Evolutionary conservation across 805 yeast species (phyloP).

Genomic region (Danielia oregonensis): DNA sequence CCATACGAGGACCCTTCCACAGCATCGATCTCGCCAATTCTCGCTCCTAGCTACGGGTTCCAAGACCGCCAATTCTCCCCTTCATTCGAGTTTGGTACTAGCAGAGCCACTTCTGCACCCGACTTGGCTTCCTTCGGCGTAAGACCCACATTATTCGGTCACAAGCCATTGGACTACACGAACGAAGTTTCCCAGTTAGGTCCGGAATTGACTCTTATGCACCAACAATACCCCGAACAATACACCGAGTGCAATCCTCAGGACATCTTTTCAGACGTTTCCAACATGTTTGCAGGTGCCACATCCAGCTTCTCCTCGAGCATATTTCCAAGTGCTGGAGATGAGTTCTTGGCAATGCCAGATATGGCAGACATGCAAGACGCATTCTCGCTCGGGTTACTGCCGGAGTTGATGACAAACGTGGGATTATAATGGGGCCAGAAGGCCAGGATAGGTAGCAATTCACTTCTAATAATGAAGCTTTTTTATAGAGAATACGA

Average conservation of each 20-base stretch:
- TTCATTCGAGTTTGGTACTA: slow-evolving; percentile 10
- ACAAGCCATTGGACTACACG: slow-evolving; percentile 3
- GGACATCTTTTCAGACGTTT: no score
- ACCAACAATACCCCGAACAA: no score
- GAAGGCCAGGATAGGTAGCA: no score
- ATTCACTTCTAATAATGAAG: no score
- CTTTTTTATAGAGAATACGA: no score
- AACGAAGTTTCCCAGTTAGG: neutral
- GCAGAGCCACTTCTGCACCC: slow-evolving; percentile 18
- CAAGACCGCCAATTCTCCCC: slow-evolving; percentile 6
- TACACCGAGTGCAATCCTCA: no score
- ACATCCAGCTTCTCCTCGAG: neutral
- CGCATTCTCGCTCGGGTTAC: neutral
- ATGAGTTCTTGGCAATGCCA: neutral
- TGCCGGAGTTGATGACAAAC: slow-evolving; percentile 1
- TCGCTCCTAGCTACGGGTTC: no score
- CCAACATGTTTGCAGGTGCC: neutral
- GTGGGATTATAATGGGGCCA: neutral
- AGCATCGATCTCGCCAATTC: no score
- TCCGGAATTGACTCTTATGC: slow-evolving; percentile 1
- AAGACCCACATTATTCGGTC: slow-evolving; percentile 9
- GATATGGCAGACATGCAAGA: neutral
- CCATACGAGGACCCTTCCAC: neutral
- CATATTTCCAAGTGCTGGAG: slow-evolving; percentile 3
- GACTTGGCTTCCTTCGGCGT: slow-evolving; percentile 11